These are phyloP conservation scores for Hondaea fermentalgiana DNA, from an alignment of 108 stramenopile genomes.

Conservation along the genomic window DNA sequence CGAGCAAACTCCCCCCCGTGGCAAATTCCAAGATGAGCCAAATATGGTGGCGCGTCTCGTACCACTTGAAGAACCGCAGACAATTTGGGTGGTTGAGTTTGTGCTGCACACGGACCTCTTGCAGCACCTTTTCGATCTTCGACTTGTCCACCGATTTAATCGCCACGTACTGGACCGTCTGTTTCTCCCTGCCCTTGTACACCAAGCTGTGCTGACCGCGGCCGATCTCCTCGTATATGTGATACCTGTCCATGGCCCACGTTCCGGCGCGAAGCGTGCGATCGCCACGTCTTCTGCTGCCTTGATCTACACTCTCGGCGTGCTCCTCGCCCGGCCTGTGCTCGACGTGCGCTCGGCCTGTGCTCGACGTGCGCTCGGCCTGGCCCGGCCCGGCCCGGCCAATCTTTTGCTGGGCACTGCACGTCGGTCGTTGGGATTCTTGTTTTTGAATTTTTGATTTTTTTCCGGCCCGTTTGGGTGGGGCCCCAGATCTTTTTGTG, in stretches of 20 bases:
- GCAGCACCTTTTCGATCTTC: constrained; percentile 40
- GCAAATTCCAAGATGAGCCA: constrained; percentile 55
- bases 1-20: constrained; percentile 43
- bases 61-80: constrained; percentile 52
- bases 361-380: too few relatives aligned
- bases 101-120: constrained; percentile 53
- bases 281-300: too few relatives aligned
- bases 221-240: constrained; percentile 56
- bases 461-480: too few relatives aligned
- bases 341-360: too few relatives aligned
- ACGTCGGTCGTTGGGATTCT: too few relatives aligned
- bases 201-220: constrained; percentile 40
- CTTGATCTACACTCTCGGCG: too few relatives aligned
- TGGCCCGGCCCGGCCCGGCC: too few relatives aligned
- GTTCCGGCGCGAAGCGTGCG: not conserved
- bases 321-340: too few relatives aligned
- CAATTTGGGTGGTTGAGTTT: constrained; percentile 40
- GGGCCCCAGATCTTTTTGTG: too few relatives aligned
- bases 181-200: constrained; percentile 55
- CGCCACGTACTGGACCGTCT: constrained; percentile 49
- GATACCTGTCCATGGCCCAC: constrained; percentile 49
- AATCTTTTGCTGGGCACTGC: too few relatives aligned
- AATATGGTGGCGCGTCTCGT: constrained; percentile 56
- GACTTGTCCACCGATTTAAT: constrained; percentile 51
- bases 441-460: too few relatives aligned